Evolutionary conservation across 495 filamentous ascomycete species (phyloP), one percentile per base, ranked within the genome.

Genomic region (Aspergillus mulundensis): DNA sequence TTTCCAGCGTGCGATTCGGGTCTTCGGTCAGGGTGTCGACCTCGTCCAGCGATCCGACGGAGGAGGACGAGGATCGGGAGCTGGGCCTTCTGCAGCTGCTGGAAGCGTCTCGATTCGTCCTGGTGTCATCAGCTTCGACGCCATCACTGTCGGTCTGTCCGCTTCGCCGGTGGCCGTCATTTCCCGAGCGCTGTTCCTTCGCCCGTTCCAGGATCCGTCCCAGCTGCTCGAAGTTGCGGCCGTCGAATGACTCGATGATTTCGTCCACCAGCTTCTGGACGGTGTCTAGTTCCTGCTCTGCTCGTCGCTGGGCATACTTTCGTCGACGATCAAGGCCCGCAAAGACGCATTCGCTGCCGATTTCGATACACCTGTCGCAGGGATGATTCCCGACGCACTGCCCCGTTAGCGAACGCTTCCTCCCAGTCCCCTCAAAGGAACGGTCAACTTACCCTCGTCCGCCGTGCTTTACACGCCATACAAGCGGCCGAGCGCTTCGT

Each of bases 1-100:
- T 65, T 34, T 63, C 56, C 44, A 77, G 70, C 24, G 66, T 74
- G 18, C 65, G 70, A 59, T 82, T 81, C 6, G 74, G 62, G 50
- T 87, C 84, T 56, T 85, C 77, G 16, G 81, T 70, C 12, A 84
- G 69, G 16, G 69, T 66, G 57, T 85, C 83, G n/a, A 81, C 52
- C 16, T 76, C 81, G 16, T 77, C 75, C 11, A 77, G 74, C 3
- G 84, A 87, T 12, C 83, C 81, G 14, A 78, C 70, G 4, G 79
- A 81, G 5, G 77, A 81, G 20, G 67, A 54, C 0, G 66, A 67
- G 11, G 60, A 61, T 21, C 50, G 6, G 32, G 18, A 20, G 11
- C 5, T 3, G 3, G 19, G 18, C 2, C 14, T 16, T 7, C 23
- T 11, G 19, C 2, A 2, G 32, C 5, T 15, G 7, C 32, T 36